These are phyloP conservation scores for Stylonectria norvegica DNA, from an alignment of 2,329 filamentous ascomycete species.

Conservation along the genomic window DNA sequence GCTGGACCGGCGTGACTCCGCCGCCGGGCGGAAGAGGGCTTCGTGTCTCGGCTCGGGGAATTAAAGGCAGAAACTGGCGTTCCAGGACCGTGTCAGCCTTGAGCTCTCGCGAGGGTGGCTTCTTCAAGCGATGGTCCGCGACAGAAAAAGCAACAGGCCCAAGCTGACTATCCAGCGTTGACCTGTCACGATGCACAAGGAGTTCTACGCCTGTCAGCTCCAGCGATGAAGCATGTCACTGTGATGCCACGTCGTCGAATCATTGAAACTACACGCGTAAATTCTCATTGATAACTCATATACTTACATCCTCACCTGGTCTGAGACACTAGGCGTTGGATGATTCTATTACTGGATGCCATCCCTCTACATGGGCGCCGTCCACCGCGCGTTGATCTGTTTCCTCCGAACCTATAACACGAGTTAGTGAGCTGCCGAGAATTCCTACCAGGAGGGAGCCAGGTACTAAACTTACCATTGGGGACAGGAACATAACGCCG, in stretches of 20 bases:
- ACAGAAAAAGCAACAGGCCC: no score
- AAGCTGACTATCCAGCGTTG: no score
- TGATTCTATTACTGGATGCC: constrained; percentile 16
- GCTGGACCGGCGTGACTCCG: constrained; percentile 15
- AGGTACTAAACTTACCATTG: constrained; percentile 66
- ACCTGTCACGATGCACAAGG: no score
- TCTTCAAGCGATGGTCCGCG: no score
- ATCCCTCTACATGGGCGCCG: constrained; percentile 33
- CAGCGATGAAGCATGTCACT: constrained; percentile 2
- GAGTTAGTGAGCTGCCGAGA: constrained; percentile 30
- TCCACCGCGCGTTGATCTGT: constrained; percentile 66
- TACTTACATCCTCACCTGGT: constrained; percentile 10
- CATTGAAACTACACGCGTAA: constrained; percentile 9
- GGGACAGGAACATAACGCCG: constrained; percentile 75
- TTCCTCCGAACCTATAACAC: constrained; percentile 54
- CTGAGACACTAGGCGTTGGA: constrained; percentile 1
- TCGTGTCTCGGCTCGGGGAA: not conserved
- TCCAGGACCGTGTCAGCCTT: no score
- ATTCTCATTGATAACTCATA: constrained; percentile 25
- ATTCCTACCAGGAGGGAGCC: constrained; percentile 2
- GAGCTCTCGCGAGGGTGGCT: no score
- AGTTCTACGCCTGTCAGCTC: constrained; percentile 11
- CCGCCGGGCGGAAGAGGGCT: constrained; percentile 1
- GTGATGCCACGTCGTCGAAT: not conserved
- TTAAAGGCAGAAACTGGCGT: not conserved